Percentiles rank a stretch among this genome's conserved stretches.
phyloP scores from a whole-genome alignment of 805 yeast species.

The Lipomyces chichibuensis region DNA sequence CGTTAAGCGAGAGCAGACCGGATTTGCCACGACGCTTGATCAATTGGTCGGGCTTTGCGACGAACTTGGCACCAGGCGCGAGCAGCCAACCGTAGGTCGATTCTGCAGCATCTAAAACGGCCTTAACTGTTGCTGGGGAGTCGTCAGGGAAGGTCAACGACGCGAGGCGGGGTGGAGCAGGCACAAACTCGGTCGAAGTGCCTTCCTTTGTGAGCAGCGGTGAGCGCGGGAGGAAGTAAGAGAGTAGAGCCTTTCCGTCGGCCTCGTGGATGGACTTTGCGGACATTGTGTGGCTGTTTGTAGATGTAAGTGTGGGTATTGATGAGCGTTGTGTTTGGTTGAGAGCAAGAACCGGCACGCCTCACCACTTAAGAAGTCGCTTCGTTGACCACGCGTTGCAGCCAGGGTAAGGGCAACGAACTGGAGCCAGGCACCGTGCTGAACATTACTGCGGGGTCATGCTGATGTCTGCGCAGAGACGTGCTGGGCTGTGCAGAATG shows the following conservation, averaged over 20 bases:
- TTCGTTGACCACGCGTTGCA: slow-evolving; percentile 3
- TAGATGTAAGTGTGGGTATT: background rate
- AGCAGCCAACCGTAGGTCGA: slow-evolving; percentile 49
- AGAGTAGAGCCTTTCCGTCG: slow-evolving; percentile 52
- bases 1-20: slow-evolving; percentile 50
- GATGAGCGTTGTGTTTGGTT: background rate
- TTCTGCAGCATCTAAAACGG: slow-evolving; percentile 45
- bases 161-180: slow-evolving; percentile 37
- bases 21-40: slow-evolving; percentile 54
- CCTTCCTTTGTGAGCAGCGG: slow-evolving; percentile 43
- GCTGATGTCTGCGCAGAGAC: slow-evolving; percentile 4
- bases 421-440: slow-evolving; percentile 11
- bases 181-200: slow-evolving; percentile 36
- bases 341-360: background rate
- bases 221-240: slow-evolving; percentile 49
- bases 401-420: background rate
- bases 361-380: background rate
- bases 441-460: slow-evolving; percentile 7
- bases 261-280: slow-evolving; percentile 53
- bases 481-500: slow-evolving; percentile 2
- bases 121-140: slow-evolving; percentile 38
- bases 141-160: slow-evolving; percentile 43
- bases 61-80: slow-evolving; percentile 47
- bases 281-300: slow-evolving; percentile 42
- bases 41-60: slow-evolving; percentile 53